Percentiles rank a stretch among this genome's conserved stretches.
phyloP scores from a whole-genome alignment of 2,329 filamentous ascomycete genomes.

The Lachnellula willkommii region DNA sequence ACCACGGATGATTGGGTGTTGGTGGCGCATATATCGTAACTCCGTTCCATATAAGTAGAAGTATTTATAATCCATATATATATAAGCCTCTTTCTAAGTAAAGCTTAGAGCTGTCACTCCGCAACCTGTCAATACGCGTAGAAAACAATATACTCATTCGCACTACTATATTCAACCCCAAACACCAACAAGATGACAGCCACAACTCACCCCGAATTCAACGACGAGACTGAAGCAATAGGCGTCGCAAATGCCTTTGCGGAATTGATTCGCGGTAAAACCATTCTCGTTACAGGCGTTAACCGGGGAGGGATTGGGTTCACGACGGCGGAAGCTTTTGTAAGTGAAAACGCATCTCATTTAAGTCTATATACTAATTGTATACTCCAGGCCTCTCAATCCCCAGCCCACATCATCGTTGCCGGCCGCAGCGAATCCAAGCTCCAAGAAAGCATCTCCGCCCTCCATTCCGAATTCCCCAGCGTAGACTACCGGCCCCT shows the following conservation, averaged over 20 bases:
- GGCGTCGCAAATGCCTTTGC: conserved; percentile 37
- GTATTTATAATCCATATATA: too few species aligned
- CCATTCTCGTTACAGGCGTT: conserved; percentile 20
- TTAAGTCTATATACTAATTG: background rate
- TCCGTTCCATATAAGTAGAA: too few species aligned
- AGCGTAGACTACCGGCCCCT: conserved; percentile 4
- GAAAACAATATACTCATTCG: background rate
- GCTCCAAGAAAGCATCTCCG: conserved; percentile 7
- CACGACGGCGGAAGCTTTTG: conserved; percentile 15
- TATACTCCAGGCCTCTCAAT: conserved; percentile 22
- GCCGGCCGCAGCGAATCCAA: conserved; percentile 13
- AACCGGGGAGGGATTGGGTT: conserved; percentile 16
- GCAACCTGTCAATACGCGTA: too few species aligned
- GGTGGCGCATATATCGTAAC: too few species aligned
- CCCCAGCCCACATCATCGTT: conserved; percentile 14
- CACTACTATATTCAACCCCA: background rate
- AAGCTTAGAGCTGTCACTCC: too few species aligned
- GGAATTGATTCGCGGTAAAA: conserved; percentile 34
- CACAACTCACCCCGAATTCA: conserved; percentile 34
- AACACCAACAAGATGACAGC: background rate
- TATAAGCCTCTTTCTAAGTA: too few species aligned
- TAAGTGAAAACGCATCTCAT: conserved; percentile 20
- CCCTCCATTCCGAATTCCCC: conserved; percentile 5
- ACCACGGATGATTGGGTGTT: too few species aligned
- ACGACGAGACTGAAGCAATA: conserved; percentile 33